A percentile compares a stretch with the other conserved stretches of the same genome.
These are phyloP conservation scores for Ceratocystis huliohia DNA, from an alignment of 2,329 filamentous ascomycete genomes.

Conservation along the genomic window DNA sequence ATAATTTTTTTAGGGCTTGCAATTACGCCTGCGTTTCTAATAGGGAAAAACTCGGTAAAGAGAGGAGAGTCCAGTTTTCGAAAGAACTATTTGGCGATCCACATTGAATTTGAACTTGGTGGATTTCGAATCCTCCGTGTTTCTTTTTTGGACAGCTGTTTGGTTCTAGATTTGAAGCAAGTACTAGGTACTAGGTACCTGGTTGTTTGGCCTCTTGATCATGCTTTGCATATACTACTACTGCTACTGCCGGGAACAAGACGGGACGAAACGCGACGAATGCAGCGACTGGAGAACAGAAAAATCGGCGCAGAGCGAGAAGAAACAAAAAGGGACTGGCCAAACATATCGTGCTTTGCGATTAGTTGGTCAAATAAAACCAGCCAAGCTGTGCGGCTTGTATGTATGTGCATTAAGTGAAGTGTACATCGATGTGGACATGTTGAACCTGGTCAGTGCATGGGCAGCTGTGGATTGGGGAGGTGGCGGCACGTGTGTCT, in stretches of 20 bases:
- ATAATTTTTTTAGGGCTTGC: no score
- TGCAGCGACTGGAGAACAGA: not conserved
- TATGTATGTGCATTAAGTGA: not conserved
- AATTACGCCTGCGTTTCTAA: no score
- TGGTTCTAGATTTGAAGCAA: not conserved
- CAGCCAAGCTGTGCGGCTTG: no score
- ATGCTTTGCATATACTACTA: not conserved
- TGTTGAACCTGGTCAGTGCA: not conserved
- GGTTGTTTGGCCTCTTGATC: not conserved
- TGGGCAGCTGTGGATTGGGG: not conserved
- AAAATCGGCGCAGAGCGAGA: not conserved
- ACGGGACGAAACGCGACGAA: no score
- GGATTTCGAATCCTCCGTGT: not conserved
- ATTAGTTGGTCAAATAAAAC: not conserved
- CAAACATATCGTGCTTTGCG: not conserved
- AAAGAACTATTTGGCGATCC: not conserved
- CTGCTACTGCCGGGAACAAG: no score
- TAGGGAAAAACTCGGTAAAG: not conserved
- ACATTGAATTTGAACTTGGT: slow-evolving; percentile 6
- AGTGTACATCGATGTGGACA: not conserved
- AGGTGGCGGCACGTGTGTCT: not conserved
- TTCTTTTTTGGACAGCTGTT: not conserved
- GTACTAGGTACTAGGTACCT: not conserved
- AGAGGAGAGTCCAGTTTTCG: not conserved
- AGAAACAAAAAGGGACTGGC: not conserved